Conservation (phyloP, 1,284 basidiomycete species). For the Xerocomus alliaceus region DNA sequence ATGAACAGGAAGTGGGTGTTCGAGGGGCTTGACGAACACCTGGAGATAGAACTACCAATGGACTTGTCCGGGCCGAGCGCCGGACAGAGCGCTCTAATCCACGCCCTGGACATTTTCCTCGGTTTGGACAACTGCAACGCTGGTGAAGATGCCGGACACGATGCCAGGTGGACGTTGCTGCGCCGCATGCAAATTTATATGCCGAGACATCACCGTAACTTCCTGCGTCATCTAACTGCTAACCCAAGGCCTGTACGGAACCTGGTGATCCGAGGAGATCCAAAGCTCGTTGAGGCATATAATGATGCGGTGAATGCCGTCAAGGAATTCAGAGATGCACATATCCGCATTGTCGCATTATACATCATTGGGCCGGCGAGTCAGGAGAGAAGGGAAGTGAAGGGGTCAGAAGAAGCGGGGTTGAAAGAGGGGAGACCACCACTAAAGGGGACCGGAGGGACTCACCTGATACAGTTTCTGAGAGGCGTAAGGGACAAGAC, state of each 20-base stretch:
- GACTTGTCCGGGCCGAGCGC: conserved; percentile 89
- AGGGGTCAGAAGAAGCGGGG: conserved; percentile 29
- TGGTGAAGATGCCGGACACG: conserved; percentile 17
- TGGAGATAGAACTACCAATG: conserved; percentile 56
- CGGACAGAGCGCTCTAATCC: conserved; percentile 88
- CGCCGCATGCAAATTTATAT: conserved; percentile 88
- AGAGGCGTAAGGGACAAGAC: conserved; percentile 35
- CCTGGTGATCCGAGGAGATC: conserved; percentile 33
- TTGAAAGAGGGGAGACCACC: conserved; percentile 34
- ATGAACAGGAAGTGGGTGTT: conserved; percentile 77
- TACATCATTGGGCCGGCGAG: conserved; percentile 82
- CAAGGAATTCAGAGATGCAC: conserved; percentile 84
- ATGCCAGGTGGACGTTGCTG: conserved; percentile 59
- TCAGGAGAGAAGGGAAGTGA: conserved; percentile 36
- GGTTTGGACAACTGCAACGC: conserved; percentile 70
- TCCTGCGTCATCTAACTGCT: conserved; percentile 81
- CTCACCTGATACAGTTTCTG: conserved; percentile 56
- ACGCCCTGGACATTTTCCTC: conserved; percentile 89
- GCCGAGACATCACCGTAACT: conserved; percentile 89
- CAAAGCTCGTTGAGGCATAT: conserved; percentile 65
- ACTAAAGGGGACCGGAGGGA: conserved; percentile 86
- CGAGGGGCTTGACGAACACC: conserved; percentile 70
- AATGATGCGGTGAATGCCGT: conserved; percentile 77
- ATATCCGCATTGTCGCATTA: conserved; percentile 84
- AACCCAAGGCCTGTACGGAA: conserved; percentile 65